These are phyloP conservation scores for Dendryphion nanum DNA, from an alignment of 2,329 filamentous ascomycete species.

Conservation along the genomic window DNA sequence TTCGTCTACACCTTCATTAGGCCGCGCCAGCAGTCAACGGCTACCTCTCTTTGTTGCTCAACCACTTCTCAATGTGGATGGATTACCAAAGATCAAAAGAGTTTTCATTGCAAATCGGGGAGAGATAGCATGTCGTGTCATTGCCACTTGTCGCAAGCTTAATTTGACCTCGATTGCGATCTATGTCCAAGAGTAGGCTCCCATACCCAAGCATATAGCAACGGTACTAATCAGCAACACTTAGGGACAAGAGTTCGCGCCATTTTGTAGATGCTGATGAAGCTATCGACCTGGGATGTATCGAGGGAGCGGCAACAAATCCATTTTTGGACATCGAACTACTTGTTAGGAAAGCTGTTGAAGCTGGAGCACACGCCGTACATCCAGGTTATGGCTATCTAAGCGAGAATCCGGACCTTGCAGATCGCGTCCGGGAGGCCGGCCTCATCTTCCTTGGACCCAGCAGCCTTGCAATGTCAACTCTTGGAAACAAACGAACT, in stretches of 20 bases:
- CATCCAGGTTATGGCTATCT: constrained; percentile 69
- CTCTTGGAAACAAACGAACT: constrained; percentile 59
- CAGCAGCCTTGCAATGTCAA: constrained; percentile 51
- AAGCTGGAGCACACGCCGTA: constrained; percentile 54
- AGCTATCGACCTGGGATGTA: constrained; percentile 52
- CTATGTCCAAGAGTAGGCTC: background rate
- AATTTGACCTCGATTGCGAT: background rate
- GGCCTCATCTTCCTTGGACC: constrained; percentile 63
- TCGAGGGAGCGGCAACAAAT: constrained; percentile 49
- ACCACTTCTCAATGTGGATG: background rate
- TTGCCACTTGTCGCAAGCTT: background rate
- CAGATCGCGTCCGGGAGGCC: constrained; percentile 50
- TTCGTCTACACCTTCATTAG: too few relatives aligned
- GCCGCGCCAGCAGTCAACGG: too few relatives aligned
- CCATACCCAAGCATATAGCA: background rate
- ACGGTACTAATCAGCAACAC: constrained; percentile 46
- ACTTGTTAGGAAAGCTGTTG: constrained; percentile 54
- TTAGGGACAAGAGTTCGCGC: constrained; percentile 51
- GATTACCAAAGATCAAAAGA: background rate
- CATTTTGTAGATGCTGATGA: constrained; percentile 57
- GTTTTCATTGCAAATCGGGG: background rate
- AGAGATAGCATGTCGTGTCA: constrained; percentile 1
- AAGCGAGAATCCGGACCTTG: constrained; percentile 63
- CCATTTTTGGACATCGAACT: constrained; percentile 58
- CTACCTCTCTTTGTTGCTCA: background rate